Evolutionary conservation across 2,329 filamentous ascomycete species (phyloP).

Genomic region (Blastomyces emzantsi): DNA sequence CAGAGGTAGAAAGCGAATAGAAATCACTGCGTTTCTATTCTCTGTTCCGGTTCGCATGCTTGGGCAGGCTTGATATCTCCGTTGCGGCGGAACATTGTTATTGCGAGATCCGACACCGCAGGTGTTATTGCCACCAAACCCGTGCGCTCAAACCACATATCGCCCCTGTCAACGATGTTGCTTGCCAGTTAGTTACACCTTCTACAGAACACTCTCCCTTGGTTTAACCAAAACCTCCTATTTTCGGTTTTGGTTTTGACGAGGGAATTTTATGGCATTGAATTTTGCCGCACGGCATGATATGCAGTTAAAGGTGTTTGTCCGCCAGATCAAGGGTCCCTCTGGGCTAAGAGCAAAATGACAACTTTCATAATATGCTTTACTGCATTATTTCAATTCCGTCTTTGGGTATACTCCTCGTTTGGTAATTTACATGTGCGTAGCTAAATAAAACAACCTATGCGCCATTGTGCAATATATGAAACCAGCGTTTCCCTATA

Average conservation of each 20-base stretch:
- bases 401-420: not conserved
- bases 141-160: not conserved
- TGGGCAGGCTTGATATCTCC: not conserved
- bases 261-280: not conserved
- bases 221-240: not conserved
- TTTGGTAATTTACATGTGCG: not conserved
- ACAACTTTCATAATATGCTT: not conserved
- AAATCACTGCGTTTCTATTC: not conserved
- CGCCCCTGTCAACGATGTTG: not conserved
- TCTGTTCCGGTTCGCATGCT: not conserved
- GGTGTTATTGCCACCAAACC: conserved; percentile 1
- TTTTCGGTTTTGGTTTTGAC: not conserved
- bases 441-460: not conserved
- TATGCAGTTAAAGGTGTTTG: no score
- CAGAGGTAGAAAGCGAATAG: not conserved
- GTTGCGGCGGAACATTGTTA: conserved; percentile 30
- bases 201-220: not conserved
- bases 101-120: conserved; percentile 16
- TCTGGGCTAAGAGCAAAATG: not conserved
- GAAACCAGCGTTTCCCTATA: not conserved
- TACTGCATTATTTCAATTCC: not conserved
- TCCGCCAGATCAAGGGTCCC: not conserved
- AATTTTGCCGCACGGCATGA: not conserved
- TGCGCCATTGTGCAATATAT: not conserved
- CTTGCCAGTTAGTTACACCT: not conserved